Base-by-base conservation (phyloP, 83 land plant species). In the Picea engelmannii region DNA sequence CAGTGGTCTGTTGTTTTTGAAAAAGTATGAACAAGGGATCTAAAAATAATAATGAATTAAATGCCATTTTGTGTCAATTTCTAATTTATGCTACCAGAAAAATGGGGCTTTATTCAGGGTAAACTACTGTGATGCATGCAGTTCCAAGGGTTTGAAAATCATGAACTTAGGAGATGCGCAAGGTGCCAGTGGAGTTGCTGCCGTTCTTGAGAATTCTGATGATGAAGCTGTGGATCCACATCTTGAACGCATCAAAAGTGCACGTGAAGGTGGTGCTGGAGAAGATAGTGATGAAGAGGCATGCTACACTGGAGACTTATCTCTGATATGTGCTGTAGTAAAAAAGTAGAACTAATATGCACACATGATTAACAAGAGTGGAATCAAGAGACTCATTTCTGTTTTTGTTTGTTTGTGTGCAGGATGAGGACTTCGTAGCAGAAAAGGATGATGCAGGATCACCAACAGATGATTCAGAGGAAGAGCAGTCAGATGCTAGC, bases 231-330 rank as follows among this genome's bases (percentile, higher is more conserved):
- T 90, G 80, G 98, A 95, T 81, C 96, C 93, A 13, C 93, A 95
- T 85, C 88, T 95, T 63, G 91, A 88, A 79, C 85, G 94, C 23
- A 93, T 95, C 3, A 93, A 61, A 67, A 89, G 86, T 88, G 76
- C 74, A 16, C 79, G 87, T 40, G 90, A 81, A 77, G 94, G 87
- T 86, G 95, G 90, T 62, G 85, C 27, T 55, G 96, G 85, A 24
- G 90, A 88, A 71, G 96, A 93, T 80, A 93, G 93, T 80, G 98
- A 95, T 84, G 98, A 95, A 81, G 98, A 95, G 95, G 97, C 89
- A 58, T 82, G 42, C 81, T 81, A 13, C 25, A 10, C 15, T 81
- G 13, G 80, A 71, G 24, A n/a, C 17, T 85, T 76, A 55, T 55
- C 60, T 55, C 16, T 55, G 60, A 55, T 55, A 55, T 55, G 60